Evolutionary conservation across 140 eudicot species (phyloP).

Genomic region (Bidens hawaiensis): DNA sequence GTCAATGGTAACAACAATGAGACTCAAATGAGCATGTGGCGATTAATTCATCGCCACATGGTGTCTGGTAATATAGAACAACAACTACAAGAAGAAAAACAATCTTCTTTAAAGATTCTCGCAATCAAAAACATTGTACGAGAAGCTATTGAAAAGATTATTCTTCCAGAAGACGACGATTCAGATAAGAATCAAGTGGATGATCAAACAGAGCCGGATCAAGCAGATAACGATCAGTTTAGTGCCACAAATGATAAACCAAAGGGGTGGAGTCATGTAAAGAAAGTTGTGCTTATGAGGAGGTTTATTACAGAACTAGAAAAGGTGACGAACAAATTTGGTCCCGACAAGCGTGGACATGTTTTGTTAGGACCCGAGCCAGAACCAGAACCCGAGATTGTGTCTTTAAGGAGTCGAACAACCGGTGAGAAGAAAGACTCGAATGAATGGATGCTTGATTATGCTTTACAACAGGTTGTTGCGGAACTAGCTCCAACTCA

Average conservation of each 20-base stretch:
- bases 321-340: constrained; percentile 47
- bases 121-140: constrained; percentile 85
- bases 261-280: constrained; percentile 63
- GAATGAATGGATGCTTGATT: constrained; percentile 94
- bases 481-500: constrained; percentile 78
- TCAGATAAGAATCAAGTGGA: constrained; percentile 27
- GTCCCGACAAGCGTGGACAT: constrained; percentile 39
- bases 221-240: constrained; percentile 3
- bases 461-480: constrained; percentile 75
- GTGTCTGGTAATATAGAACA: constrained; percentile 33
- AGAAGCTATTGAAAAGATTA: constrained; percentile 80
- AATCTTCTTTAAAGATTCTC: constrained; percentile 36
- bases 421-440: constrained; percentile 47
- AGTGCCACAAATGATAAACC: constrained; percentile 42
- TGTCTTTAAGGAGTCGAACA: constrained; percentile 46
- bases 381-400: constrained; percentile 39
- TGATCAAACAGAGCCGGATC: constrained; percentile 18
- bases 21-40: constrained; percentile 82
- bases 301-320: constrained; percentile 63
- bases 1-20: constrained; percentile 30
- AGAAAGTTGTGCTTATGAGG: constrained; percentile 52
- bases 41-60: constrained; percentile 65
- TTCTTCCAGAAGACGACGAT: constrained; percentile 68
- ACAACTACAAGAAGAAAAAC: constrained; percentile 18
- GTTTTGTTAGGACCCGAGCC: constrained; percentile 39